A percentile compares a stretch with the other conserved stretches of the same genome.
phyloP scores from a whole-genome alignment of 2,329 filamentous ascomycete species.

The Pestalotiopsis sp. region DNA sequence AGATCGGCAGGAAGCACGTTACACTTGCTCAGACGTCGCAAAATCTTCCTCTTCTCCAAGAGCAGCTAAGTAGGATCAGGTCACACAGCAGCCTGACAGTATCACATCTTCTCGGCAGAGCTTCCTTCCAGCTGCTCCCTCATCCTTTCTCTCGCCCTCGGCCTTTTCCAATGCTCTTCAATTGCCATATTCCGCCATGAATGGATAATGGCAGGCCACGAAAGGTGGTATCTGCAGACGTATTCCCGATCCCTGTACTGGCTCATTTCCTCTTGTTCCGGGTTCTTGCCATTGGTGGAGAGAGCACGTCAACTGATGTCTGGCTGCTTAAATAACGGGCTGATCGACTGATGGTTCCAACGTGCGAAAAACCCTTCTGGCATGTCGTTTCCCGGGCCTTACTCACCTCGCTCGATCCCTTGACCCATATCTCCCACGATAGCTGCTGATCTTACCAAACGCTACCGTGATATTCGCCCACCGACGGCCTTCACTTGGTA shows the following conservation, averaged over 20 bases:
- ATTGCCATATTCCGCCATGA: background rate
- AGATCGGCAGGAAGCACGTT: background rate
- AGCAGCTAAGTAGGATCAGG: background rate
- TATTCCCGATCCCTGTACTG: background rate
- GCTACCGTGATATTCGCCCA: background rate
- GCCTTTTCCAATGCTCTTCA: background rate
- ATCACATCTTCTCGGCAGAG: background rate
- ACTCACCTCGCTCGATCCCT: background rate
- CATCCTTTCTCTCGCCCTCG: background rate
- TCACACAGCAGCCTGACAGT: background rate
- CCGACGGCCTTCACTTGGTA: background rate
- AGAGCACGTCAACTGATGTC: background rate
- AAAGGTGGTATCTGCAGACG: background rate
- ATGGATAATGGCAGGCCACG: background rate
- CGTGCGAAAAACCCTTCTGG: background rate
- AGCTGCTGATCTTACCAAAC: background rate
- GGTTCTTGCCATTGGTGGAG: background rate
- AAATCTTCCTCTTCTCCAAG: background rate
- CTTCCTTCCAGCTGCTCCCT: background rate
- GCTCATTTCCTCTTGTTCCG: slow-evolving; percentile 1
- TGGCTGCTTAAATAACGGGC: background rate
- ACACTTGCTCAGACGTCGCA: background rate
- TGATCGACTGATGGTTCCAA: background rate
- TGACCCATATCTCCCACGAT: background rate
- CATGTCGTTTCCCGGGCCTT: background rate